Base-by-base conservation (phyloP, 495 filamentous ascomycete species). In the Podospora appendiculata region DNA sequence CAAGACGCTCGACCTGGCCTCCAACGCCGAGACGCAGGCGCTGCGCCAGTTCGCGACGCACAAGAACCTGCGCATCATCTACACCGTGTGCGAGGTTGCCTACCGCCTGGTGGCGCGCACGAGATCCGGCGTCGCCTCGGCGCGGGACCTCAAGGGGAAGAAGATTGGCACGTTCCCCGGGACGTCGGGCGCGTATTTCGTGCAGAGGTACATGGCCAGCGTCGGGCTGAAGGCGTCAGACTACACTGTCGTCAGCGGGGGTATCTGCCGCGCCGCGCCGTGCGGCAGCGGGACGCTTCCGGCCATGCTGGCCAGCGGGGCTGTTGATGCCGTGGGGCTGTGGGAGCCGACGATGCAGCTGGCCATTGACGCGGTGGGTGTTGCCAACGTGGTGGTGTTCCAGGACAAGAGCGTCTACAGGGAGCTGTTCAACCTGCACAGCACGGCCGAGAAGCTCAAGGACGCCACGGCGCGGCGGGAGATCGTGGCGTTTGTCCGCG, bases 1-100 rank as follows among this genome's bases (percentile, higher is more conserved):
- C 50, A 51, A 41, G n/a, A 50, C 17, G 38, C 45, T 68, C 53
- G 67, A 70, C 51, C 58, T 73, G 3, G 70, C 60, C 34, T 59
- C 65, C 45, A 77, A 77, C 54, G 69, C 72, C 48, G 72, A 77
- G 55, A 77, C 72, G 6, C 73, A 77, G 51, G 67, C 59, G 6
- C 67, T 77, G 8, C 57, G 57, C 5, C 62, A 71, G 17, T 74
- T 66, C 52, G 68, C 58, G 38, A 45, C 45, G 6, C 64, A 73
- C 58, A 61, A 58, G 38, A 69, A 73, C 56, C 52, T 72, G 47
- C 68, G 73, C 32, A 58, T 69, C 33, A 72, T 74, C 58, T 69
- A 69, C 56, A 65, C 60, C 41, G 55, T 73, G 47, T 66, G 54
- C 53, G 67, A 74, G 48, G 70, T 70, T 44, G 52, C 60, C 39